phyloP scores from a whole-genome alignment of 2,329 filamentous ascomycete genomes.

The Talaromyces sp. region DNA sequence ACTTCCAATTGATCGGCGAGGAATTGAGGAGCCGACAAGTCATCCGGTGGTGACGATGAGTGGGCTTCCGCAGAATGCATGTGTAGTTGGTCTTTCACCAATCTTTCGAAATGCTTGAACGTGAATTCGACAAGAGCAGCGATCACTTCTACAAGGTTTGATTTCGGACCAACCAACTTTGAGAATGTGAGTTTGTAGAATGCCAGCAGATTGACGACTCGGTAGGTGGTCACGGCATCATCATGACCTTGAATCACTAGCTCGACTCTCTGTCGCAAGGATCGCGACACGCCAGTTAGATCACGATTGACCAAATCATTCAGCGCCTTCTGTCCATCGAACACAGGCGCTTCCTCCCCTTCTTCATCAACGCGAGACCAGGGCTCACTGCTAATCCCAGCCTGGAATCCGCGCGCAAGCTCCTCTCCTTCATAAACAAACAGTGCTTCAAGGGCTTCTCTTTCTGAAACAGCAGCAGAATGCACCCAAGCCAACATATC shows the following conservation, averaged over 20 bases:
- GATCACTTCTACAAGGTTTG: conserved; percentile 67
- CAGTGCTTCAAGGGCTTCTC: conserved; percentile 83
- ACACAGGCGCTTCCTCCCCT: conserved; percentile 49
- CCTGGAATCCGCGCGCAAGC: conserved; percentile 75
- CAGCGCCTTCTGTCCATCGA: conserved; percentile 77
- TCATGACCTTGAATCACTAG: conserved; percentile 91
- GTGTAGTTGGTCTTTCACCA: conserved; percentile 68
- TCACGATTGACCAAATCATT: conserved; percentile 84
- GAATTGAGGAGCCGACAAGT: conserved; percentile 76
- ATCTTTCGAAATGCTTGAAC: conserved; percentile 73
- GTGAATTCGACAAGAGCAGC: conserved; percentile 69
- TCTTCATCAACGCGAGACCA: conserved; percentile 68
- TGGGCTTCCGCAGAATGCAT: conserved; percentile 71
- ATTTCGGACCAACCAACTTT: conserved; percentile 68
- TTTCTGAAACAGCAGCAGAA: conserved; percentile 87
- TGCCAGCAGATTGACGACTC: conserved; percentile 78
- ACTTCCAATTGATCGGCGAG: conserved; percentile 75
- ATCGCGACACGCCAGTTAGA: conserved; percentile 72
- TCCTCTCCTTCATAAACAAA: conserved; percentile 90
- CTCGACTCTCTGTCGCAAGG: conserved; percentile 85
- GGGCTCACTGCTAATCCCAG: conserved; percentile 75
- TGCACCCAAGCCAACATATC: conserved; percentile 99
- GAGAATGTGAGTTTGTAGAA: conserved; percentile 87
- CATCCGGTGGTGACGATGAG: conserved; percentile 64
- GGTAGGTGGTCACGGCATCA: conserved; percentile 83